These are phyloP conservation scores for Penicillium antarcticum DNA, from an alignment of 495 filamentous ascomycete species.

Conservation along the genomic window DNA sequence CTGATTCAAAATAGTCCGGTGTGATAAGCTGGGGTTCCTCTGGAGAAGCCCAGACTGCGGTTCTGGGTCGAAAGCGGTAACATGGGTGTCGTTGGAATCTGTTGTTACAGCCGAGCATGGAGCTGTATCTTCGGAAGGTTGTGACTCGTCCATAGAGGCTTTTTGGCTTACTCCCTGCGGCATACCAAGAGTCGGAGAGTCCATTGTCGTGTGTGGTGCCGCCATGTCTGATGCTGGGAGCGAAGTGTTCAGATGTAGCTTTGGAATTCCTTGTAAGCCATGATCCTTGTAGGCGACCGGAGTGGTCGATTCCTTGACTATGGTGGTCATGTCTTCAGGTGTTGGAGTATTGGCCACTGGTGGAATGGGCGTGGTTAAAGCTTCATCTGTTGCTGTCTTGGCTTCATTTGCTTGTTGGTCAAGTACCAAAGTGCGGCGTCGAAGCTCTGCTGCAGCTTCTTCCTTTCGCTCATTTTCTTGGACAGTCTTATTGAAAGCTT, in stretches of 20 bases:
- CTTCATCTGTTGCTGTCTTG: constrained; percentile 14
- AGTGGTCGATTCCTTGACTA: constrained; percentile 21
- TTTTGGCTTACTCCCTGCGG: constrained; percentile 51
- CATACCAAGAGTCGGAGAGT: constrained; percentile 71
- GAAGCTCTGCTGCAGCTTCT: constrained; percentile 44
- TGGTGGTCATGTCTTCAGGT: constrained; percentile 26
- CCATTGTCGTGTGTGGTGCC: constrained; percentile 32
- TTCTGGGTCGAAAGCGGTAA: constrained; percentile 69
- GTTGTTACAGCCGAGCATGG: constrained; percentile 38
- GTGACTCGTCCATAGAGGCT: constrained; percentile 9
- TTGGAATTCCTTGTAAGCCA: constrained; percentile 14
- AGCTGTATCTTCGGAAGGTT: constrained; percentile 35
- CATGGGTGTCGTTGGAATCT: constrained; percentile 52
- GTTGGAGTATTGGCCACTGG: constrained; percentile 18
- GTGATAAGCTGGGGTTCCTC: constrained; percentile 30
- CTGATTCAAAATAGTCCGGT: constrained; percentile 47
- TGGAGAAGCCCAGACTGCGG: constrained; percentile 57
- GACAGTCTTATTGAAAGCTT: constrained; percentile 75
- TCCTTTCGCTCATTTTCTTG: constrained; percentile 64
- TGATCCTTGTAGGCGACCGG: neutral
- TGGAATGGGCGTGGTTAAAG: constrained; percentile 17
- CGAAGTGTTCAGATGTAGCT: constrained; percentile 30
- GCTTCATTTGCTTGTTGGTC: constrained; percentile 35
- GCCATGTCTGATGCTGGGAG: constrained; percentile 6
- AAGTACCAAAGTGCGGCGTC: constrained; percentile 27